These are phyloP conservation scores for Apostasia ramifera DNA, from an alignment of 106 monocot species.

Conservation along the genomic window DNA sequence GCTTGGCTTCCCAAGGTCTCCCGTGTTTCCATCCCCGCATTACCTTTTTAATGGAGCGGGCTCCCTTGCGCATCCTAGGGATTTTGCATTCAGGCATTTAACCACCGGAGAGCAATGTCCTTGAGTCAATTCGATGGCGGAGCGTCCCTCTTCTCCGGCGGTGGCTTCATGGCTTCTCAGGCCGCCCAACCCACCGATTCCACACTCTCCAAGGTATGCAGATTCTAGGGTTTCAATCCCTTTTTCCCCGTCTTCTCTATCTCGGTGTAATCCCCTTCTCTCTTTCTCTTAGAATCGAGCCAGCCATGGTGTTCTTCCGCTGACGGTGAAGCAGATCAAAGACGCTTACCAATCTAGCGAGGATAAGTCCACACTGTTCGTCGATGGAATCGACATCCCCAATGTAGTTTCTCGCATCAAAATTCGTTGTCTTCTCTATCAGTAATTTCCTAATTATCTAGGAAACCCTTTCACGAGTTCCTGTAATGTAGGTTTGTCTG, in stretches of 20 bases:
- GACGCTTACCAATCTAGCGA: constrained; percentile 58
- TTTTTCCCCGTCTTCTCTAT: neutral
- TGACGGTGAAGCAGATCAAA: constrained; percentile 93
- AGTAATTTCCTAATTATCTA: neutral
- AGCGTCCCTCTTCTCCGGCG: constrained; percentile 68
- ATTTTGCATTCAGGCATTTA: neutral
- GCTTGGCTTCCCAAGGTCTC: no score
- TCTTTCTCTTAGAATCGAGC: constrained; percentile 32
- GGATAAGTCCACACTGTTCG: constrained; percentile 61
- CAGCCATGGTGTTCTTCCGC: constrained; percentile 43
- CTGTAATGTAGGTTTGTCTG: constrained; percentile 44
- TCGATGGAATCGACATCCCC: constrained; percentile 66
- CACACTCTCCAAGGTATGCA: constrained; percentile 37
- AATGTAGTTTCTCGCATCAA: constrained; percentile 24
- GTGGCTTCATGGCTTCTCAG: constrained; percentile 84
- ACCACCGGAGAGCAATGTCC: constrained; percentile 16
- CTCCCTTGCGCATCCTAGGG: no score
- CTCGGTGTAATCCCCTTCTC: neutral
- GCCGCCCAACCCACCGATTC: constrained; percentile 59
- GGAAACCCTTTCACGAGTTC: neutral
- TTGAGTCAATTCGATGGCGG: constrained; percentile 38
- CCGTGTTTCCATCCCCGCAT: no score
- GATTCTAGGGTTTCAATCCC: neutral
- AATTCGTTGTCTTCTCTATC: neutral
- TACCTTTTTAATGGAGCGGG: no score